Conservation (phyloP, 257 asterid genomes). For the Striga asiatica region DNA sequence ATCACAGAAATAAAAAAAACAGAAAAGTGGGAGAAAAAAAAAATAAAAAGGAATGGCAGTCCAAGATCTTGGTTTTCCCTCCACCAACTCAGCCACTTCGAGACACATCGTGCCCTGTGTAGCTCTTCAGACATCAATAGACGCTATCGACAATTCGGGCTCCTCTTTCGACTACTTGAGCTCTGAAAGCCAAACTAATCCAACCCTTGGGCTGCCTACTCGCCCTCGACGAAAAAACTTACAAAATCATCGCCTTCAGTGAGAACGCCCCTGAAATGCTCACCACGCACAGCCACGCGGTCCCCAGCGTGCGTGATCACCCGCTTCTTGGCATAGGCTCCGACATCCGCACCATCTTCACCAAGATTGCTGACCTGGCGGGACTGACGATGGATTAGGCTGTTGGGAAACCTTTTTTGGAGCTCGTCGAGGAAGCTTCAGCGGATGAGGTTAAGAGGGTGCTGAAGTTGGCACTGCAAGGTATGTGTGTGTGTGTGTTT, state of each 20-base stretch:
- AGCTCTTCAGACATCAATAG: conserved; percentile 68
- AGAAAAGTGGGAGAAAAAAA: no score
- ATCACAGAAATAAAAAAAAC: no score
- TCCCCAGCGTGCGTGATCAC: conserved; percentile 77
- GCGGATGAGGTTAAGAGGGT: conserved; percentile 59
- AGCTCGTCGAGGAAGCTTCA: conserved; percentile 75
- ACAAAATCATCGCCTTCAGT: conserved; percentile 67
- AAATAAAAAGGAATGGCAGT: no score
- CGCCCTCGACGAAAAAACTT: conserved; percentile 74
- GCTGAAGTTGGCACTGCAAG: conserved; percentile 65
- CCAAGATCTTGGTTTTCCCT: no score
- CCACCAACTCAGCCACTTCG: conserved; percentile 53
- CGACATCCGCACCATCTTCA: conserved; percentile 56
- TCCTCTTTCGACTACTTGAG: conserved; percentile 73
- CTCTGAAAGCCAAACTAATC: conserved; percentile 58
- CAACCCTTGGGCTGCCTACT: conserved; percentile 83
- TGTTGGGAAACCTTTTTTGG: conserved; percentile 63
- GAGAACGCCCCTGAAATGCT: conserved; percentile 88
- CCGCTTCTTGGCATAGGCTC: conserved; percentile 66
- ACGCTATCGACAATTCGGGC: conserved; percentile 80
- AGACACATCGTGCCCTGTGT: conserved; percentile 66
- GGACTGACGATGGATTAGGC: conserved; percentile 72
- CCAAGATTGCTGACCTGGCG: conserved; percentile 69
- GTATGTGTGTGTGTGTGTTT: conserved; percentile 29
- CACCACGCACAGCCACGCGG: conserved; percentile 76